Percentiles rank a stretch among this genome's conserved stretches.
These are phyloP conservation scores for Populus tomentosa DNA, from an alignment of 441 rosid species.

Conservation along the genomic window DNA sequence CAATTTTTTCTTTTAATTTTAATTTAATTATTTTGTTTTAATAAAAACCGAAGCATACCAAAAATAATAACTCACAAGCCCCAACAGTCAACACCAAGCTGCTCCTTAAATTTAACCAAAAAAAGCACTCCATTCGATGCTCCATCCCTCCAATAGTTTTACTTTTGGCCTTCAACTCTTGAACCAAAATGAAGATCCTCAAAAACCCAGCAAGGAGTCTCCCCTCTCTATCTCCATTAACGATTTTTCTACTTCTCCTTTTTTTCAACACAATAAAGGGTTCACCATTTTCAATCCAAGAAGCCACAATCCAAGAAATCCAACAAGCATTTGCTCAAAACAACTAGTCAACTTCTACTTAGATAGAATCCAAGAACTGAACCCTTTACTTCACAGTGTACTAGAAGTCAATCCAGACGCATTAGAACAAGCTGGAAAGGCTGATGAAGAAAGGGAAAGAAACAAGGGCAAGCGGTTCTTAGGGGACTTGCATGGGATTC, in stretches of 20 bases:
- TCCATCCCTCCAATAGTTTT: not conserved
- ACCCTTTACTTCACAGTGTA: slow-evolving; percentile 30
- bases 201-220: not conserved
- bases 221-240: not conserved
- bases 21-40: too few relatives aligned
- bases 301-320: not conserved
- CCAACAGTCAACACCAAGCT: not conserved
- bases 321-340: not conserved
- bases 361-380: slow-evolving; percentile 23
- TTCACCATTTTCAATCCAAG: not conserved
- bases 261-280: not conserved
- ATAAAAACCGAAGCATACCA: too few relatives aligned
- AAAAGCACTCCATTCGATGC: not conserved
- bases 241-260: not conserved
- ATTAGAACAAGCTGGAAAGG: slow-evolving; percentile 27
- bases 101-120: not conserved
- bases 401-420: slow-evolving; percentile 36
- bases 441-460: slow-evolving; percentile 22
- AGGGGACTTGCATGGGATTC: slow-evolving; percentile 20
- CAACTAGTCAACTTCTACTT: slow-evolving; percentile 30
- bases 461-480: not conserved
- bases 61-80: not conserved
- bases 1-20: too few relatives aligned
- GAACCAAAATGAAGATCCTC: not conserved
- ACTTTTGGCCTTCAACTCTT: not conserved